These are phyloP conservation scores for Mariannaea elegans DNA, from an alignment of 2,329 filamentous ascomycete genomes.

Conservation along the genomic window DNA sequence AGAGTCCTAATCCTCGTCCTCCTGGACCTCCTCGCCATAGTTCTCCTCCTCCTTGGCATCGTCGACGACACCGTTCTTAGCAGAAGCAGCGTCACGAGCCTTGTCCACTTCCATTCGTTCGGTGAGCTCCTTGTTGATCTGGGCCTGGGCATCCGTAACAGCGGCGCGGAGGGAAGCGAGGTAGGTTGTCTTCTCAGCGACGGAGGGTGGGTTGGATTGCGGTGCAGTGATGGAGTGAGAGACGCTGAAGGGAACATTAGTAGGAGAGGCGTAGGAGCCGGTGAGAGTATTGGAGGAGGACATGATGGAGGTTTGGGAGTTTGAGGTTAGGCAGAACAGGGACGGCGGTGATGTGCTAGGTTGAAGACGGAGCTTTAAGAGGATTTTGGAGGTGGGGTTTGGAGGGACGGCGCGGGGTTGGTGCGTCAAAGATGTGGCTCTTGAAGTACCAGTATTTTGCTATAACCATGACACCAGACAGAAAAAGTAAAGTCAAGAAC, in stretches of 20 bases:
- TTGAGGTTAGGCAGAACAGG: slow-evolving; percentile 25
- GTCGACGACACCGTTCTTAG: slow-evolving; percentile 47
- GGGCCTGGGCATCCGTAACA: slow-evolving; percentile 67
- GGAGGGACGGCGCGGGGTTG: slow-evolving; percentile 31
- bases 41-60: slow-evolving; percentile 75
- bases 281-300: slow-evolving; percentile 44
- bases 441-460: background rate
- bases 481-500: too few relatives aligned
- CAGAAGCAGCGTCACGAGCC: slow-evolving; percentile 51
- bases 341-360: background rate
- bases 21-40: slow-evolving; percentile 85
- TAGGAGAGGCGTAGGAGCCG: slow-evolving; percentile 64
- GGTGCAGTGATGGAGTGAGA: slow-evolving; percentile 48
- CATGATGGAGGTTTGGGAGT: slow-evolving; percentile 14
- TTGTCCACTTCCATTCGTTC: slow-evolving; percentile 79
- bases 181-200: slow-evolving; percentile 65
- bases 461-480: too few relatives aligned
- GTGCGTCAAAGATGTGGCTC: slow-evolving; percentile 24
- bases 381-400: slow-evolving; percentile 9
- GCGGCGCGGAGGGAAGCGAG: slow-evolving; percentile 67
- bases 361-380: background rate
- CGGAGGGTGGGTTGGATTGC: slow-evolving; percentile 42
- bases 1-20: slow-evolving; percentile 60
- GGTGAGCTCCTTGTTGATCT: slow-evolving; percentile 77
- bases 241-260: slow-evolving; percentile 58